Percentiles rank a stretch among this genome's conserved stretches.
Evolutionary conservation across 176 grass and related monocot genomes (phyloP).

Genomic region (Zoysia pacifica): DNA sequence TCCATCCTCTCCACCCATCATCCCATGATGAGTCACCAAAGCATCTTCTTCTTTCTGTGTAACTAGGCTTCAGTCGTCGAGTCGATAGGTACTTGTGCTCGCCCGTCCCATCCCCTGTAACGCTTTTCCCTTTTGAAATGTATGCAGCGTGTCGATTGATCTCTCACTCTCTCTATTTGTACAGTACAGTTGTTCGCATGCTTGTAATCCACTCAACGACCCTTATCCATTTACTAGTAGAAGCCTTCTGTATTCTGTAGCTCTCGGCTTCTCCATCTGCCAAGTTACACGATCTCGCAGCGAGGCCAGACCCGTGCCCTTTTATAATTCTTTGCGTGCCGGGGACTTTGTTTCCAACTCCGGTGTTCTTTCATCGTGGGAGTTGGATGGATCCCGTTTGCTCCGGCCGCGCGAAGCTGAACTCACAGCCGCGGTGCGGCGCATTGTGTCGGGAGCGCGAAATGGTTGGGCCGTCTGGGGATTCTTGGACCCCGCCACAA

Average conservation of each 20-base stretch:
- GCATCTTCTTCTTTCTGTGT: constrained; percentile 13
- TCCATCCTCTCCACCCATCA: background rate
- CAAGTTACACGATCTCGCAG: constrained; percentile 12
- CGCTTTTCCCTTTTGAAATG: background rate
- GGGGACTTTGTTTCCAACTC: background rate
- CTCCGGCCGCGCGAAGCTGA: background rate
- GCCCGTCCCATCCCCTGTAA: constrained; percentile 15
- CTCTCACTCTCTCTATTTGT: constrained; percentile 21
- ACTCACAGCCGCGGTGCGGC: background rate
- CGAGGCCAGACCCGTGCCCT: background rate
- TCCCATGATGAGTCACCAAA: background rate
- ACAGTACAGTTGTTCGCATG: background rate
- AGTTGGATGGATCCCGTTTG: background rate
- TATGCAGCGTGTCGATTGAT: background rate
- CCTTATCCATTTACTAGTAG: background rate
- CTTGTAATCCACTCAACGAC: constrained; percentile 34
- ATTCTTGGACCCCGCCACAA: constrained; percentile 25
- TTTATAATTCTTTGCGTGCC: background rate
- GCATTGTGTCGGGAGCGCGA: background rate
- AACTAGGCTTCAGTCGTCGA: constrained; percentile 9
- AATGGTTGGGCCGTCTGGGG: constrained; percentile 29
- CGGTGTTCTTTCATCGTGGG: background rate
- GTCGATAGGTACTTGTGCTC: constrained; percentile 36
- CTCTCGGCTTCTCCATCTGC: background rate
- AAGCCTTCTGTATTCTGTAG: too few relatives aligned